These are phyloP conservation scores for Phalaenopsis aphrodite DNA, from an alignment of 106 monocot genomes.

Conservation along the genomic window DNA sequence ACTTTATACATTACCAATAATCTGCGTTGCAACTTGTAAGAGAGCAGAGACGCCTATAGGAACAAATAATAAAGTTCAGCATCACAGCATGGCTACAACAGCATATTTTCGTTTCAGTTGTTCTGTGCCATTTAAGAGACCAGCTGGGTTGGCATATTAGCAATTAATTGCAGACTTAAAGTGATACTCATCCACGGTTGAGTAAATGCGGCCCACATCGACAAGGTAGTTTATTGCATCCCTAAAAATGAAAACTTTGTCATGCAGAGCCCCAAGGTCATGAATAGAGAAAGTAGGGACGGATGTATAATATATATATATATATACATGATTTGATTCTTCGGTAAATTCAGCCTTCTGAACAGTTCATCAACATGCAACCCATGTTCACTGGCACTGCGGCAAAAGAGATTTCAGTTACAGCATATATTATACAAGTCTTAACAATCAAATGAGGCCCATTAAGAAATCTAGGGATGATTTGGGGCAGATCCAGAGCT, in stretches of 20 bases:
- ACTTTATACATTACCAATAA: not conserved
- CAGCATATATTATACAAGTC: too few species aligned
- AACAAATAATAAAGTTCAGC: slow-evolving; percentile 1
- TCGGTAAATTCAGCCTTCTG: slow-evolving; percentile 30
- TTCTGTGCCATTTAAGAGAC: not conserved
- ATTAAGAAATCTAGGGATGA: too few species aligned
- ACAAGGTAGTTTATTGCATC: slow-evolving; percentile 39
- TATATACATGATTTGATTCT: slow-evolving; percentile 19
- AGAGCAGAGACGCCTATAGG: not conserved
- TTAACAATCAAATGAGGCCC: too few species aligned
- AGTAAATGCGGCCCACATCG: slow-evolving; percentile 47
- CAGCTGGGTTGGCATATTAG: not conserved
- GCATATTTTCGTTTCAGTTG: not conserved
- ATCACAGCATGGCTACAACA: not conserved
- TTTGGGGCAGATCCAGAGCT: too few species aligned
- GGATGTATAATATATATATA: not conserved
- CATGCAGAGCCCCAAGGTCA: not conserved
- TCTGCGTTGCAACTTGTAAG: not conserved
- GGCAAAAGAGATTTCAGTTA: not conserved
- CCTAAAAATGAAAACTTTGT: slow-evolving; percentile 14
- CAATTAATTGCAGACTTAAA: slow-evolving; percentile 38
- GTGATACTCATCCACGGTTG: slow-evolving; percentile 49
- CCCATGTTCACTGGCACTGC: slow-evolving; percentile 38
- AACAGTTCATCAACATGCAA: slow-evolving; percentile 51
- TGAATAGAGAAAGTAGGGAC: not conserved